These are phyloP conservation scores for Persicaria tinctoria DNA, from an alignment of 148 eudicot genomes.

Conservation along the genomic window DNA sequence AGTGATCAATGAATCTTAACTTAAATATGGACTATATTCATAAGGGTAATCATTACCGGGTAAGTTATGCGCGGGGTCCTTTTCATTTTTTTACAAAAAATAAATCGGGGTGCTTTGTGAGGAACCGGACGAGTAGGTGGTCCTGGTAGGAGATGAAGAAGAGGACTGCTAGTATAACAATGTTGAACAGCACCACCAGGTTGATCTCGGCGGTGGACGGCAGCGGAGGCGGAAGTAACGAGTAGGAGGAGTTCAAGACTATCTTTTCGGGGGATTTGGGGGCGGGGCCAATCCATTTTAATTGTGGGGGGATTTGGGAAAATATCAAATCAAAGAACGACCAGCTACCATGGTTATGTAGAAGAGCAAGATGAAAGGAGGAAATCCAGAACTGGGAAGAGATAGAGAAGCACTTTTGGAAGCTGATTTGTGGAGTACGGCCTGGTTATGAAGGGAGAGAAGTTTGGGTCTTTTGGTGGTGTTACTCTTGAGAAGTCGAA, in stretches of 20 bases:
- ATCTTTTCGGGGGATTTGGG: conserved; percentile 33
- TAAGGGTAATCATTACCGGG: too few species aligned
- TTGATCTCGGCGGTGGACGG: conserved; percentile 31
- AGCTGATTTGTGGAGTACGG: conserved; percentile 3
- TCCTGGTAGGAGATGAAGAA: conserved; percentile 36
- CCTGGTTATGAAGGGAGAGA: conserved; percentile 42
- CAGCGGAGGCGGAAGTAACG: conserved; percentile 25
- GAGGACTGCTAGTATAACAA: conserved; percentile 39
- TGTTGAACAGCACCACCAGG: conserved; percentile 44
- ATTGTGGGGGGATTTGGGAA: too few species aligned
- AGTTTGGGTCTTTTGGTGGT: conserved; percentile 49
- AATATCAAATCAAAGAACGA: not conserved
- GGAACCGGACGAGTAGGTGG: conserved; percentile 41
- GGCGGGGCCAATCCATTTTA: not conserved
- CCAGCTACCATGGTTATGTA: not conserved
- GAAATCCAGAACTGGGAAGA: not conserved
- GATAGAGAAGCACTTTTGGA: not conserved
- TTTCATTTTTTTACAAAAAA: not conserved
- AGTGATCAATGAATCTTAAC: too few species aligned
- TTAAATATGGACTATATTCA: too few species aligned
- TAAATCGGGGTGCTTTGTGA: conserved; percentile 27
- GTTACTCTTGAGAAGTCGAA: conserved; percentile 76
- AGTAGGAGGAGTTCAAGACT: conserved; percentile 18
- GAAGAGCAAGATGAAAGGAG: not conserved
- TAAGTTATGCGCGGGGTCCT: too few species aligned